Percentiles rank a stretch among this genome's conserved stretches.
phyloP scores from a whole-genome alignment of 768 basidiomycete genomes.

The Lactarius akahatsu region DNA sequence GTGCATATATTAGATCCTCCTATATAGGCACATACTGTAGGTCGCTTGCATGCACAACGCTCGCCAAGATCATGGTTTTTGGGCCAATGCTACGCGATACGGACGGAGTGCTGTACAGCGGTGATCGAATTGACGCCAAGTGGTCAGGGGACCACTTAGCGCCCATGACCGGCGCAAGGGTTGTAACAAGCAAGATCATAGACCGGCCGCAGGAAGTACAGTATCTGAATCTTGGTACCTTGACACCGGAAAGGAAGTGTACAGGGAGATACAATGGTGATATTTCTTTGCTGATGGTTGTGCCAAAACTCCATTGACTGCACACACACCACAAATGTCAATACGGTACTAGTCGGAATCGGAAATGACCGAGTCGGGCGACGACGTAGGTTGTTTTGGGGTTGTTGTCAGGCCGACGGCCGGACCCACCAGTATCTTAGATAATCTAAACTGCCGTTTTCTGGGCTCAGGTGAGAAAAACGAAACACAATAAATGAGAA shows the following conservation, averaged over 20 bases:
- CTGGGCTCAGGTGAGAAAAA: not conserved
- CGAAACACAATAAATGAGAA: slow-evolving; percentile 16
- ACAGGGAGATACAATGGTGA: not conserved
- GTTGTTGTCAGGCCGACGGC: not conserved
- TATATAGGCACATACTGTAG: too few species aligned
- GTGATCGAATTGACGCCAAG: not conserved
- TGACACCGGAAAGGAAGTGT: not conserved
- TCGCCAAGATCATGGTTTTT: not conserved
- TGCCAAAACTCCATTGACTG: not conserved
- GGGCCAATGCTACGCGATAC: not conserved
- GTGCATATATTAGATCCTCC: not conserved
- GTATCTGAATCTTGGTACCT: not conserved
- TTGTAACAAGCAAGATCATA: not conserved
- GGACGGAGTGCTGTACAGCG: not conserved
- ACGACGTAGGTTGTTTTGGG: not conserved
- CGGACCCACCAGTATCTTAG: not conserved
- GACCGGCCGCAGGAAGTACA: not conserved
- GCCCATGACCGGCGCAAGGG: not conserved
- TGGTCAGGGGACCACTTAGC: not conserved
- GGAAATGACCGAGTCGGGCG: not conserved
- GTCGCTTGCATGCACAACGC: not conserved
- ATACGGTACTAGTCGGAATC: not conserved
- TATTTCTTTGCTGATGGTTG: not conserved
- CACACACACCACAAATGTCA: not conserved
- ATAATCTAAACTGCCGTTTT: not conserved